phyloP scores from a whole-genome alignment of 2,329 filamentous ascomycete species.

The Fusarium cyanostomum region DNA sequence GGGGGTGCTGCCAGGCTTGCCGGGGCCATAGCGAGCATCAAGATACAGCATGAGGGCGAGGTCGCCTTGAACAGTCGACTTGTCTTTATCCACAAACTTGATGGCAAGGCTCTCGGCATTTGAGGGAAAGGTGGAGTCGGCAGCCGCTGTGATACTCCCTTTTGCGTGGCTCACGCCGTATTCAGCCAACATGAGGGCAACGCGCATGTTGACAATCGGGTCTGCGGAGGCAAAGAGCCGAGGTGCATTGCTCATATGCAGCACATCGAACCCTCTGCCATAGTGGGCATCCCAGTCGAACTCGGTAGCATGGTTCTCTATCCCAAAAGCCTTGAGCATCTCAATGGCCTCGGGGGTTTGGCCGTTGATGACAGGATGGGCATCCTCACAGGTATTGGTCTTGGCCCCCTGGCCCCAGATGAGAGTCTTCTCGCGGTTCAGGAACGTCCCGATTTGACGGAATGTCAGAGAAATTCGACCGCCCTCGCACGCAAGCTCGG shows the following conservation, averaged over 20 bases:
- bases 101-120: constrained; percentile 43
- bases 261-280: constrained; percentile 83
- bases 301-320: constrained; percentile 78
- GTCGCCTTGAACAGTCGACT: constrained; percentile 60
- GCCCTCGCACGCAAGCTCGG: constrained; percentile 77
- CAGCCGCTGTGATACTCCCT: constrained; percentile 51
- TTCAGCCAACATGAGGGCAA: constrained; percentile 62
- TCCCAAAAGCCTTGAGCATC: constrained; percentile 82
- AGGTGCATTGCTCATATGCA: constrained; percentile 68
- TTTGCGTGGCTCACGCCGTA: constrained; percentile 57
- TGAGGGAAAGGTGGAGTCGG: background rate
- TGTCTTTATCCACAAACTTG: constrained; percentile 66
- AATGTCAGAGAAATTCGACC: constrained; percentile 93
- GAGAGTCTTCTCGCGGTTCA: constrained; percentile 67
- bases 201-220: constrained; percentile 56
- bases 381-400: constrained; percentile 69
- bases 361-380: constrained; percentile 74
- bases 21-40: constrained; percentile 59
- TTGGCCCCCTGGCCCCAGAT: constrained; percentile 96
- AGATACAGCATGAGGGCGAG: constrained; percentile 68
- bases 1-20: constrained; percentile 40
- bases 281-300: constrained; percentile 83
- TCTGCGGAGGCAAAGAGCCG: constrained; percentile 62
- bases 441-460: constrained; percentile 85
- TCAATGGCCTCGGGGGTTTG: constrained; percentile 70